Evolutionary conservation across 371 early-diverging fungal species (phyloP), one percentile per base, ranked within the genome.

Genomic region (Capillidium heterosporum): DNA sequence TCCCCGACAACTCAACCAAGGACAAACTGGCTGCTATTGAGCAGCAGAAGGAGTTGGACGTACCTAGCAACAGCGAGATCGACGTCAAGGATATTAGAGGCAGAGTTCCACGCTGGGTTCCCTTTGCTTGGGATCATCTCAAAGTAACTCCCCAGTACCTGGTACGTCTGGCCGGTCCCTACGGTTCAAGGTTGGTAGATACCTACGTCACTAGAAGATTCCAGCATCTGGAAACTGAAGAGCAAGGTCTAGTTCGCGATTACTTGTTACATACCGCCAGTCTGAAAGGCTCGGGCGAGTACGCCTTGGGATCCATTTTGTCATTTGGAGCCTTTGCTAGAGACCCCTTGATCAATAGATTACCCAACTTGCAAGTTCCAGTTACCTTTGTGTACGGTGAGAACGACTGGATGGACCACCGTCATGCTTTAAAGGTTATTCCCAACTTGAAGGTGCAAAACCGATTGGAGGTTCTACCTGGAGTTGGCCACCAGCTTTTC

Each of bases 401-500:
- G 7, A 60, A 64, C 46, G 95, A 94, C 73, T 94, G 92, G 92
- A 91, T 94, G 90, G 91, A 92, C 61, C 76, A 75, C 57, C 67
- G 70, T n/a, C 77, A 80, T 19, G 91, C 87, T 29, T 73, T 78
- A 50, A 65, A 74, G 46, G 82, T 77, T 5, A 71, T 63, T 29
- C 57, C 64, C 15, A 49, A 60, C 7, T 83, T 85, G 77, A 66
- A 61, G 3, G 80, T 78, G 0, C 71, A 72, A 1, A 71, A 67
- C 5, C 73, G 73, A 28, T 49, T 75, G 2, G 60, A 76, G 19
- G 59, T 72, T 13, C 64, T 84, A 5, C 69, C 71, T 0, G 59
- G 70, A 49, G 79, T 81, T 27, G 93, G 91, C 7, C 92, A 94
- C 67, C 91, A 91, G 40, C 68, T 94, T 70, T 87, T 87, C 60